phyloP scores from a whole-genome alignment of 2,329 filamentous ascomycete species.

The Aspergillus tanneri region DNA sequence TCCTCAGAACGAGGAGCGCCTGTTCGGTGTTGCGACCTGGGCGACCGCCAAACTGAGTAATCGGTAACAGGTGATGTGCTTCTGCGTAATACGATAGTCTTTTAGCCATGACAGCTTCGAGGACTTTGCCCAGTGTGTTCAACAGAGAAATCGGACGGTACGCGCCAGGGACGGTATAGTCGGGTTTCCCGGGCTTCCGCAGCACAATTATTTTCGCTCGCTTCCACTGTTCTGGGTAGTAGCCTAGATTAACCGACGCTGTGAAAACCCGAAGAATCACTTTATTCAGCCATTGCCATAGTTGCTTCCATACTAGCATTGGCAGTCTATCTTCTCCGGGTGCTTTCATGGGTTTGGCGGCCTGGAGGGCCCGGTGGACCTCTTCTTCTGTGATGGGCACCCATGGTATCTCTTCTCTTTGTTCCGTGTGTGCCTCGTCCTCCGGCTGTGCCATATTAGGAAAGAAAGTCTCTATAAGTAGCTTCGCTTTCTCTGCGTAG shows the following conservation, averaged over 20 bases:
- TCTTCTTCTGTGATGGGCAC: not conserved
- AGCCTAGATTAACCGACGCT: not conserved
- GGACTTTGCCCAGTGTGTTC: not conserved
- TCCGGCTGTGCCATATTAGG: not conserved
- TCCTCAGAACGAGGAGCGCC: constrained; percentile 22
- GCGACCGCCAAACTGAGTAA: constrained; percentile 24
- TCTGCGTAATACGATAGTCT: constrained; percentile 20
- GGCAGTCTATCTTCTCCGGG: not conserved
- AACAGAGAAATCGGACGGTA: not conserved
- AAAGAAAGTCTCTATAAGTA: not conserved
- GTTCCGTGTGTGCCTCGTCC: not conserved
- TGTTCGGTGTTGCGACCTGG: constrained; percentile 20
- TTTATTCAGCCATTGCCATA: not conserved
- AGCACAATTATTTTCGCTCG: not conserved
- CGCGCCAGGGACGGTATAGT: constrained; percentile 5
- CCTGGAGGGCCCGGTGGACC: not conserved
- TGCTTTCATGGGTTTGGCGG: not conserved
- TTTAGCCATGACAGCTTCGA: constrained; percentile 7
- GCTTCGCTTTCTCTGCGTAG: not conserved
- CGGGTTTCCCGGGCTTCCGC: not conserved
- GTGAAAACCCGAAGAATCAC: not conserved
- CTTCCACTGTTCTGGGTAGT: not conserved
- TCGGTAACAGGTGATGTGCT: constrained; percentile 20
- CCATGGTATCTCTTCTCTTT: not conserved
- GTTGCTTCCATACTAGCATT: not conserved